phyloP scores from a whole-genome alignment of 2,329 filamentous ascomycete genomes.

The Pseudogymnoascus sp. region DNA sequence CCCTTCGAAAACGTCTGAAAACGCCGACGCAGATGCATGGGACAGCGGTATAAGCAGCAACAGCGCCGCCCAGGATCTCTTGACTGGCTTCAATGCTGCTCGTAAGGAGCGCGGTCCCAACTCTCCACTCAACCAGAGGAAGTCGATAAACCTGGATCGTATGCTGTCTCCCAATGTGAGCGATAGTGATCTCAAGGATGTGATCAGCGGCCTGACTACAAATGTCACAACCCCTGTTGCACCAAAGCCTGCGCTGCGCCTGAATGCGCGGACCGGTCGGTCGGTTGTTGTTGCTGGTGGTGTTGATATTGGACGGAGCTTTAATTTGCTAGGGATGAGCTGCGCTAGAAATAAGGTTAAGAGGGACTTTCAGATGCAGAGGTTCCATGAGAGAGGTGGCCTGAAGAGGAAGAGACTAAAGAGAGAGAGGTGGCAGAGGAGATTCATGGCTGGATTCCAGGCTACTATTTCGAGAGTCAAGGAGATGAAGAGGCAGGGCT shows the following conservation, averaged over 20 bases:
- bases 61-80: neutral
- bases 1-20: neutral
- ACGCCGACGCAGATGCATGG: neutral
- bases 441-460: slow-evolving; percentile 63
- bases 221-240: slow-evolving; percentile 34
- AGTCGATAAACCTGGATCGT: neutral
- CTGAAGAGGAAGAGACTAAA: slow-evolving; percentile 68
- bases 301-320: slow-evolving; percentile 22
- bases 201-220: neutral
- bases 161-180: neutral
- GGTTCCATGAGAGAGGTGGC: slow-evolving; percentile 67
- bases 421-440: slow-evolving; percentile 58
- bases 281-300: slow-evolving; percentile 15
- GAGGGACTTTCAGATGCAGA: slow-evolving; percentile 48
- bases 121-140: slow-evolving; percentile 1
- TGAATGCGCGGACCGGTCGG: slow-evolving; percentile 24
- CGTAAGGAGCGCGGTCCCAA: slow-evolving; percentile 3
- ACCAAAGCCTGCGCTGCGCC: slow-evolving; percentile 32
- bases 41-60: slow-evolving; percentile 5
- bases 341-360: slow-evolving; percentile 50
- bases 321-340: slow-evolving; percentile 32
- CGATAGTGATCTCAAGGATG: neutral
- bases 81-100: slow-evolving; percentile 4
- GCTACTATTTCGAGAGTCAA: slow-evolving; percentile 55
- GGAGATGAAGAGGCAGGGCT: slow-evolving; percentile 68